A percentile compares a stretch with the other conserved stretches of the same genome.
These are phyloP conservation scores for Cytospora mali DNA, from an alignment of 2,329 filamentous ascomycete genomes.

Conservation along the genomic window DNA sequence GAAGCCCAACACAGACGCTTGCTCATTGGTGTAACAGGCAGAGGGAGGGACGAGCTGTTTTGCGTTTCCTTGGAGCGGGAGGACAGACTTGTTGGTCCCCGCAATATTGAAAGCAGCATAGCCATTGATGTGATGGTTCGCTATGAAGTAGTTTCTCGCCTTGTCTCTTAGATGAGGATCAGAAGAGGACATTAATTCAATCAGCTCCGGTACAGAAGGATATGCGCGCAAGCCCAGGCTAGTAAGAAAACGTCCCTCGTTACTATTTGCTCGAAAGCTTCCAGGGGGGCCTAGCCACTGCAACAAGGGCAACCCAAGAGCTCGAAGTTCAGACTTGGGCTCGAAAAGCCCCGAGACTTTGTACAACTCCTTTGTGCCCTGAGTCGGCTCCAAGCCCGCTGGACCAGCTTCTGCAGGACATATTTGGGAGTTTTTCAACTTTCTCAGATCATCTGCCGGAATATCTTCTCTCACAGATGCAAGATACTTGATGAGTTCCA, in stretches of 20 bases:
- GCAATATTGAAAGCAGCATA: constrained; percentile 69
- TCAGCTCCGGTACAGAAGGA: constrained; percentile 73
- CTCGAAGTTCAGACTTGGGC: constrained; percentile 70
- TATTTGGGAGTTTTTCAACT: constrained; percentile 75
- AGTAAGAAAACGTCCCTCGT: constrained; percentile 75
- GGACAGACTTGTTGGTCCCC: constrained; percentile 58
- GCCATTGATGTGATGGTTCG: constrained; percentile 75
- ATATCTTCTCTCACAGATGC: constrained; percentile 90
- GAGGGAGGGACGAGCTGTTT: constrained; percentile 70
- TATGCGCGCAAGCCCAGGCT: constrained; percentile 72
- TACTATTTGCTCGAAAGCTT: constrained; percentile 63
- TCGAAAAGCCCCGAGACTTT: constrained; percentile 80
- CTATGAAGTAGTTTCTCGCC: constrained; percentile 80
- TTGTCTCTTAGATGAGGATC: constrained; percentile 62
- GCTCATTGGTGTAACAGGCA: constrained; percentile 80
- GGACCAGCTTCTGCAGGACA: constrained; percentile 75
- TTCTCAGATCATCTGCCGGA: constrained; percentile 76
- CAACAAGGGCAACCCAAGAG: constrained; percentile 72
- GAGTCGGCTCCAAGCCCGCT: constrained; percentile 55
- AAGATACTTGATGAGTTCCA: constrained; percentile 93
- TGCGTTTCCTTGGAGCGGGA: constrained; percentile 73
- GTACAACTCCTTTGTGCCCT: constrained; percentile 60
- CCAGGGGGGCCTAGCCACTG: constrained; percentile 75
- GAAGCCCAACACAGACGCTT: constrained; percentile 78
- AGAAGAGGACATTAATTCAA: constrained; percentile 74